A percentile compares a stretch with the other conserved stretches of the same genome.
These are phyloP conservation scores for Meyerozyma smithsonii DNA, from an alignment of 1,139 yeast genomes.

Conservation along the genomic window DNA sequence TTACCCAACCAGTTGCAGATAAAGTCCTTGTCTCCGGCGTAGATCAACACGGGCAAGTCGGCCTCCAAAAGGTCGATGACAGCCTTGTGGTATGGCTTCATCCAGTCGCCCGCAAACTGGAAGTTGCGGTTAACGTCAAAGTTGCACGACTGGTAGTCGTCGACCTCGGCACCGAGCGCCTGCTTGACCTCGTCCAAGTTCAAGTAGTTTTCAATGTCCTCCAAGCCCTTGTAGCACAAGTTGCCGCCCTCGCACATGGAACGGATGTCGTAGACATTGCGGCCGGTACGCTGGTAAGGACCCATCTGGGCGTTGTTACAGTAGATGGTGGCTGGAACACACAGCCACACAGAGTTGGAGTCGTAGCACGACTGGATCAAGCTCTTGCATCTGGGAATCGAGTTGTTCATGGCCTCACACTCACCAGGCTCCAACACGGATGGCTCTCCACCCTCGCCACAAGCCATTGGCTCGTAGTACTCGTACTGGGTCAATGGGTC, in stretches of 20 bases:
- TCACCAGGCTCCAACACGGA: constrained; percentile 75
- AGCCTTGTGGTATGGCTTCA: constrained; percentile 77
- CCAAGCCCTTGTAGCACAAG: constrained; percentile 74
- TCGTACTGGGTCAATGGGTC: constrained; percentile 88
- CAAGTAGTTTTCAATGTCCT: constrained; percentile 62
- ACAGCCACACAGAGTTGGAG: constrained; percentile 74
- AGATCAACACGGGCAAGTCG: constrained; percentile 65
- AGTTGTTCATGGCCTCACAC: constrained; percentile 69
- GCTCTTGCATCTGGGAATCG: constrained; percentile 76
- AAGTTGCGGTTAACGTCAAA: constrained; percentile 80
- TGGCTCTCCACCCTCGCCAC: constrained; percentile 89
- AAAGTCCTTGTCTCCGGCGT: constrained; percentile 85
- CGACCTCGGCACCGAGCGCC: constrained; percentile 91
- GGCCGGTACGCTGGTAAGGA: constrained; percentile 86
- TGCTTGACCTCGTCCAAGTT: constrained; percentile 66
- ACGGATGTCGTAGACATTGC: constrained; percentile 91
- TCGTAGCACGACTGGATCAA: constrained; percentile 80
- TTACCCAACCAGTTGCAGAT: constrained; percentile 87
- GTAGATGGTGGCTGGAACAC: constrained; percentile 91
- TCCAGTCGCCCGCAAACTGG: constrained; percentile 85
- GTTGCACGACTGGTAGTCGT: constrained; percentile 78
- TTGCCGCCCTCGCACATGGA: constrained; percentile 71
- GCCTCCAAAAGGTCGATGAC: constrained; percentile 53
- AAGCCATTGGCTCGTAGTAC: constrained; percentile 94
- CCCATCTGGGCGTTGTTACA: constrained; percentile 86